These are phyloP conservation scores for Begonia masoniana DNA, from an alignment of 306 rosid genomes.

Conservation along the genomic window DNA sequence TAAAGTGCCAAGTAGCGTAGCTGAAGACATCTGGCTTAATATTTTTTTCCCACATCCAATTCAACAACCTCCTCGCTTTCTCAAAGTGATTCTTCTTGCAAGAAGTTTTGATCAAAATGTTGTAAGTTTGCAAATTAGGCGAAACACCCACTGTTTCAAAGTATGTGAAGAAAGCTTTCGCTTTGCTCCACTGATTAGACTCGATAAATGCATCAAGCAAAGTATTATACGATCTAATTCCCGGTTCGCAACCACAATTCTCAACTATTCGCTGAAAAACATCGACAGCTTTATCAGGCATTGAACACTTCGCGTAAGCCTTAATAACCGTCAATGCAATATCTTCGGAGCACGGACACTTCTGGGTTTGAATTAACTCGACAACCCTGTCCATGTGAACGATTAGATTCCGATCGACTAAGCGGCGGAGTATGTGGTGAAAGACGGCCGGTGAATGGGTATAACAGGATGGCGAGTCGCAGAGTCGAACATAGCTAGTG, in stretches of 20 bases:
- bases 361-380: slow-evolving; percentile 32
- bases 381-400: slow-evolving; percentile 30
- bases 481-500: slow-evolving; percentile 54
- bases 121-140: slow-evolving; percentile 63
- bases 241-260: slow-evolving; percentile 63
- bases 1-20: slow-evolving; percentile 49
- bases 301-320: slow-evolving; percentile 59
- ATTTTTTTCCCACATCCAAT: slow-evolving; percentile 54
- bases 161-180: slow-evolving; percentile 43
- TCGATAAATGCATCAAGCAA: slow-evolving; percentile 62
- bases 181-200: slow-evolving; percentile 59
- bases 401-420: slow-evolving; percentile 34
- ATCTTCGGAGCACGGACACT: slow-evolving; percentile 58
- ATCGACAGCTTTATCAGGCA: slow-evolving; percentile 58
- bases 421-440: slow-evolving; percentile 61
- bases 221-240: slow-evolving; percentile 50
- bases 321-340: slow-evolving; percentile 54
- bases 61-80: slow-evolving; percentile 48
- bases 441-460: slow-evolving; percentile 38
- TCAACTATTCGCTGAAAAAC: slow-evolving; percentile 51
- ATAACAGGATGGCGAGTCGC: slow-evolving; percentile 39
- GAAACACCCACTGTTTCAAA: slow-evolving; percentile 35
- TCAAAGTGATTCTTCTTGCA: slow-evolving; percentile 59
- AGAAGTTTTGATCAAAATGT: slow-evolving; percentile 49
- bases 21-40: slow-evolving; percentile 50